These are phyloP conservation scores for Collariella sp. DNA, from an alignment of 495 filamentous ascomycete species.

Conservation along the genomic window DNA sequence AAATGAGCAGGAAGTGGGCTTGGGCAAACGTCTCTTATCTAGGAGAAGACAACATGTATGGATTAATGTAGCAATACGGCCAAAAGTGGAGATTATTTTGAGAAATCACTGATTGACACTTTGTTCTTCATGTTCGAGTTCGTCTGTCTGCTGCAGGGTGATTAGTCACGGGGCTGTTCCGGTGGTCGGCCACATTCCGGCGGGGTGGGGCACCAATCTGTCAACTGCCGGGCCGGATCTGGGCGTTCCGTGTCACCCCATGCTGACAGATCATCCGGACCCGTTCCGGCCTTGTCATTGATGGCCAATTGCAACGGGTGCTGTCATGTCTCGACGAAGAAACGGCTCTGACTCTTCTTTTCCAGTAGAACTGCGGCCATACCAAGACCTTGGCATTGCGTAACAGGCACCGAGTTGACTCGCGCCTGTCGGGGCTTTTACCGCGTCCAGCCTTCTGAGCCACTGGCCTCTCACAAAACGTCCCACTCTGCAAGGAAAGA, in stretches of 20 bases:
- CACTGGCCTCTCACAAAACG: not conserved
- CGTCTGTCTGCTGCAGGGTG: not conserved
- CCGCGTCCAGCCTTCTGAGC: not conserved
- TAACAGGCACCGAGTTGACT: not conserved
- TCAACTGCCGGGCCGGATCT: not conserved
- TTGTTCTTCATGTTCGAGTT: not conserved
- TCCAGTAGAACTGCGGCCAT: not conserved
- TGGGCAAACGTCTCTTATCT: not conserved
- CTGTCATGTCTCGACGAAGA: no score
- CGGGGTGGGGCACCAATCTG: not conserved
- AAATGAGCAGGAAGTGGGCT: no score
- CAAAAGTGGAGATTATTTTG: not conserved
- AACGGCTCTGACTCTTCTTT: no score
- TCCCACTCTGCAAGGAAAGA: not conserved
- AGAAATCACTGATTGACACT: no score
- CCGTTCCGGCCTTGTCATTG: not conserved
- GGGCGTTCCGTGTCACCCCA: not conserved
- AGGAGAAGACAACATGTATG: not conserved
- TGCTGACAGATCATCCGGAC: not conserved
- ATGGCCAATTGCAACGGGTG: not conserved
- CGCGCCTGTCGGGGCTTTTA: not conserved
- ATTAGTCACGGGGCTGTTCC: not conserved
- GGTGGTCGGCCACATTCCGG: not conserved
- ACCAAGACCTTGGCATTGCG: not conserved
- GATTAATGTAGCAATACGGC: conserved; percentile 1